Conservation (phyloP, 768 basidiomycete genomes). For the Leccinellum rugosiceps region DNA sequence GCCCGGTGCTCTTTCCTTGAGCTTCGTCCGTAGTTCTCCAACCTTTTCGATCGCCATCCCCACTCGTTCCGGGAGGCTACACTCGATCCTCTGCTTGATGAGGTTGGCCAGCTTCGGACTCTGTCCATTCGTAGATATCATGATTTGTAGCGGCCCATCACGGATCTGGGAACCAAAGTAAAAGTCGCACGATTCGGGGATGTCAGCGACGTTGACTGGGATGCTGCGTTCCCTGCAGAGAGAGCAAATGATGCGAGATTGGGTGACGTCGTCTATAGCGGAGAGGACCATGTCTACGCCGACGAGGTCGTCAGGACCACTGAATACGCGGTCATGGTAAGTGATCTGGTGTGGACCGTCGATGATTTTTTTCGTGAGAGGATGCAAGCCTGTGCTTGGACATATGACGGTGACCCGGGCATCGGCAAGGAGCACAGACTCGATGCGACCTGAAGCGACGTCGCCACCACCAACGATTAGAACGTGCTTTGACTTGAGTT, state of each 20-base stretch:
- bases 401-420: slow-evolving; percentile 76
- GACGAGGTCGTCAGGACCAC: slow-evolving; percentile 59
- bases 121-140: slow-evolving; percentile 94
- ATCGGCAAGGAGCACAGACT: slow-evolving; percentile 79
- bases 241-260: slow-evolving; percentile 68
- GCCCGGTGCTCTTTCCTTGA: slow-evolving; percentile 80
- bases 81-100: slow-evolving; percentile 66
- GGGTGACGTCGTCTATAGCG: slow-evolving; percentile 80
- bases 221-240: slow-evolving; percentile 66
- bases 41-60: slow-evolving; percentile 79
- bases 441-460: slow-evolving; percentile 85
- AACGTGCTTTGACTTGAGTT: slow-evolving; percentile 77
- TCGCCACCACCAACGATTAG: slow-evolving; percentile 94
- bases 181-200: slow-evolving; percentile 94
- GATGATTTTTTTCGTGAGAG: slow-evolving; percentile 54
- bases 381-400: slow-evolving; percentile 64
- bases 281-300: slow-evolving; percentile 86
- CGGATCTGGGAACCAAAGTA: slow-evolving; percentile 96
- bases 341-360: slow-evolving; percentile 48
- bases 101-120: slow-evolving; percentile 89
- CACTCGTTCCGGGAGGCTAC: slow-evolving; percentile 62
- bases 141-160: slow-evolving; percentile 86
- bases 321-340: slow-evolving; percentile 69
- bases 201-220: slow-evolving; percentile 95
- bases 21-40: slow-evolving; percentile 64